These are phyloP conservation scores for Boletus eberwhitei DNA, from an alignment of 768 basidiomycete species.

Conservation along the genomic window DNA sequence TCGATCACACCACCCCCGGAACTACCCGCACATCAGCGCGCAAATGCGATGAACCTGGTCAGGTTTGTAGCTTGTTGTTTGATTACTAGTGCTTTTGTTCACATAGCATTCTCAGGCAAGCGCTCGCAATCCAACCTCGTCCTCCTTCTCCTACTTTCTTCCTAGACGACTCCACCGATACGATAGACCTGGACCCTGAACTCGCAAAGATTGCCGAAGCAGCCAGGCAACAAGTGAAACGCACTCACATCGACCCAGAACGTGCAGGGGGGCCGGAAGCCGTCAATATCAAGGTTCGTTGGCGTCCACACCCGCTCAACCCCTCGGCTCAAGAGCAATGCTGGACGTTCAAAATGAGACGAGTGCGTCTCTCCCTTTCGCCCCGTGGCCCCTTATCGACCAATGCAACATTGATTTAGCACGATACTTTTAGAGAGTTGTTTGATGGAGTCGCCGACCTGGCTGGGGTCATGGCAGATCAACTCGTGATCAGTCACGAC, in stretches of 20 bases:
- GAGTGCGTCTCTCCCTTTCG: conserved; percentile 39
- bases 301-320: conserved; percentile 64
- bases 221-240: conserved; percentile 31
- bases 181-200: conserved; percentile 56
- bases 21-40: conserved; percentile 50
- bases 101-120: conserved; percentile 37
- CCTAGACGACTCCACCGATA: conserved; percentile 46
- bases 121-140: conserved; percentile 41
- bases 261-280: conserved; percentile 32
- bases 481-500: conserved; percentile 59
- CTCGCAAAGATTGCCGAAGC: conserved; percentile 53
- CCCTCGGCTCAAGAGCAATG: conserved; percentile 34
- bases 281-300: conserved; percentile 55
- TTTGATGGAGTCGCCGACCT: conserved; percentile 68
- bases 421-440: conserved; percentile 58
- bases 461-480: conserved; percentile 45
- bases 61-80: conserved; percentile 40
- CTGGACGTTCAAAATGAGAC: conserved; percentile 56
- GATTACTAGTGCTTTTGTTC: not conserved
- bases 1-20: conserved; percentile 78
- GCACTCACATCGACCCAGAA: conserved; percentile 21
- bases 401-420: conserved; percentile 35
- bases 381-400: not conserved
- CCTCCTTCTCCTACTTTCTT: conserved; percentile 45
- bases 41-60: conserved; percentile 56